These are phyloP conservation scores for Ceriops decandra DNA, from an alignment of 345 rosid genomes.

Conservation along the genomic window DNA sequence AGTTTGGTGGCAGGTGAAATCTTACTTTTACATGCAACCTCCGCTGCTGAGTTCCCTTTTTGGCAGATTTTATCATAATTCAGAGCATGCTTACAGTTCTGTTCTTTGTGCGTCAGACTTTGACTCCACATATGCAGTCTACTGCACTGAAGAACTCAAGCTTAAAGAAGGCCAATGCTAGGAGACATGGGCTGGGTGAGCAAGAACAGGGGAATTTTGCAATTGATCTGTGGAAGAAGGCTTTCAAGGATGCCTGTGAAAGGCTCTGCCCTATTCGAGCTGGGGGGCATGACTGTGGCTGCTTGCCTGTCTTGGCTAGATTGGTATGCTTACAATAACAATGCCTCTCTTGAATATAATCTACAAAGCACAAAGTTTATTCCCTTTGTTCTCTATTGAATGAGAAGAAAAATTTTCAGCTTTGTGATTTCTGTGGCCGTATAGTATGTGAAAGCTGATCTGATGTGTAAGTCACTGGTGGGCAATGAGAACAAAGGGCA, in stretches of 20 bases:
- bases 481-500: not conserved
- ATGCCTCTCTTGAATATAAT: constrained; percentile 1
- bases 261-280: constrained; percentile 87
- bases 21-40: constrained; percentile 4
- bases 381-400: not conserved
- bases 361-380: not conserved
- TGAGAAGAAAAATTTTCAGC: not conserved
- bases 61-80: not conserved
- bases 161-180: constrained; percentile 50
- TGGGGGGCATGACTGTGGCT: constrained; percentile 81
- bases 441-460: not conserved
- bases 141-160: constrained; percentile 55
- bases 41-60: not conserved
- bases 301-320: constrained; percentile 76
- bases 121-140: constrained; percentile 88
- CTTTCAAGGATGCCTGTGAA: constrained; percentile 84
- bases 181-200: constrained; percentile 49
- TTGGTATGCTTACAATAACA: constrained; percentile 41
- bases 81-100: constrained; percentile 8
- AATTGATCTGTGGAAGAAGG: constrained; percentile 85
- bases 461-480: not conserved
- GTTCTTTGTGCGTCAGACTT: constrained; percentile 44
- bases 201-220: constrained; percentile 65
- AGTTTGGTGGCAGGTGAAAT: constrained; percentile 92
- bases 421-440: not conserved